These are phyloP conservation scores for Epipyxis sp. DNA, from an alignment of 108 stramenopile species.

Conservation along the genomic window DNA sequence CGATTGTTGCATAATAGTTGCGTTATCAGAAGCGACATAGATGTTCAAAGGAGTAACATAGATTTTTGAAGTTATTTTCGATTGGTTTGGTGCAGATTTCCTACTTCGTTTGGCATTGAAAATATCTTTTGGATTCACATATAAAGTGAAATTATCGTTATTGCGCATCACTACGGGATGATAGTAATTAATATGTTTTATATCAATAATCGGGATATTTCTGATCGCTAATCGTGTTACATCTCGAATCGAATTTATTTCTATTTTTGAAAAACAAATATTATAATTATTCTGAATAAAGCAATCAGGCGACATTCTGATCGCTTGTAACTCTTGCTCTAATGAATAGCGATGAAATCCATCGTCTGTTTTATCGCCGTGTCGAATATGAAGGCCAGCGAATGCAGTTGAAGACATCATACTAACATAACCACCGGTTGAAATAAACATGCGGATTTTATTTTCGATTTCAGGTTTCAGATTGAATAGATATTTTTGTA, in stretches of 20 bases:
- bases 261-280: neutral
- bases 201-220: neutral
- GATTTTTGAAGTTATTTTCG: neutral
- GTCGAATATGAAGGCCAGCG: neutral
- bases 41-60: neutral
- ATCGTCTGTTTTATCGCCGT: neutral
- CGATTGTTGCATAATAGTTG: neutral
- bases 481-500: neutral
- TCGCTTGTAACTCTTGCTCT: neutral
- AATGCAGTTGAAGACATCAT: neutral
- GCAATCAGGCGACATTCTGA: neutral
- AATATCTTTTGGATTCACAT: neutral
- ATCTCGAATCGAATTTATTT: neutral
- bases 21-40: neutral
- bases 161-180: neutral
- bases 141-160: neutral
- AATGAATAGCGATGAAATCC: neutral
- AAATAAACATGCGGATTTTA: neutral
- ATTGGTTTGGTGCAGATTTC: neutral
- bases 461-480: neutral
- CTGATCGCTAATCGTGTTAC: neutral
- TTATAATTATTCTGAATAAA: neutral
- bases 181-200: neutral
- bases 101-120: too few relatives aligned
- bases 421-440: too few relatives aligned